Evolutionary conservation across 371 early-diverging fungal species (phyloP).

Genomic region (Rhizopus sp.): DNA sequence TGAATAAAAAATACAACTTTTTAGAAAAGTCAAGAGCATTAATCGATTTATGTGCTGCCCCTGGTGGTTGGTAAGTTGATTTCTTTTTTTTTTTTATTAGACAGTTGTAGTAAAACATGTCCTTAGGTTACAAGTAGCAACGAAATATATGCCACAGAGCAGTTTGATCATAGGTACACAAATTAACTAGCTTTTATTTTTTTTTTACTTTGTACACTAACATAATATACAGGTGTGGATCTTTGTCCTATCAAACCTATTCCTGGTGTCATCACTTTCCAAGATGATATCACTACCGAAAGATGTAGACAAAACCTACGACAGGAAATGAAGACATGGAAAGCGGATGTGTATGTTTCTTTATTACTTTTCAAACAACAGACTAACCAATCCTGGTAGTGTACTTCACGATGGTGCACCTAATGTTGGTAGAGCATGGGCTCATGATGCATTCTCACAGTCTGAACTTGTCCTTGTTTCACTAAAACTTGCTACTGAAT

Average conservation of each 20-base stretch:
- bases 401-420: slow-evolving; percentile 99
- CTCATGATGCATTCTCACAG: slow-evolving; percentile 98
- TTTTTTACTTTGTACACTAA: background rate
- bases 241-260: slow-evolving; percentile 98
- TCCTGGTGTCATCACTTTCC: slow-evolving; percentile 93
- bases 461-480: slow-evolving; percentile 96
- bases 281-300: slow-evolving; percentile 98
- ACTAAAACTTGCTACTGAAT: slow-evolving; percentile 95
- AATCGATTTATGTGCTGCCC: slow-evolving; percentile 99
- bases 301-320: slow-evolving; percentile 88
- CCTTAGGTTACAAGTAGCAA: slow-evolving; percentile 89
- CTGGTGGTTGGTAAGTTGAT: slow-evolving; percentile 95
- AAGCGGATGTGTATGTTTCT: slow-evolving; percentile 91
- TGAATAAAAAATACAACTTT: slow-evolving; percentile 99
- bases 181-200: background rate
- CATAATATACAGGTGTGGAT: slow-evolving; percentile 82
- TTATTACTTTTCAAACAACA: background rate
- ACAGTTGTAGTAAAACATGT: slow-evolving; percentile 11
- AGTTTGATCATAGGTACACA: slow-evolving; percentile 87
- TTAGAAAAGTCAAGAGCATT: slow-evolving; percentile 88
- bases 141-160: slow-evolving; percentile 95
- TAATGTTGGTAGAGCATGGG: slow-evolving; percentile 98
- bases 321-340: slow-evolving; percentile 94
- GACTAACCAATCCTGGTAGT: slow-evolving; percentile 28
- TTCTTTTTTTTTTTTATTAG: background rate